A percentile compares a stretch with the other conserved stretches of the same genome.
Conservation (phyloP, 306 rosid species). For the Arachis hypogaea region DNA sequence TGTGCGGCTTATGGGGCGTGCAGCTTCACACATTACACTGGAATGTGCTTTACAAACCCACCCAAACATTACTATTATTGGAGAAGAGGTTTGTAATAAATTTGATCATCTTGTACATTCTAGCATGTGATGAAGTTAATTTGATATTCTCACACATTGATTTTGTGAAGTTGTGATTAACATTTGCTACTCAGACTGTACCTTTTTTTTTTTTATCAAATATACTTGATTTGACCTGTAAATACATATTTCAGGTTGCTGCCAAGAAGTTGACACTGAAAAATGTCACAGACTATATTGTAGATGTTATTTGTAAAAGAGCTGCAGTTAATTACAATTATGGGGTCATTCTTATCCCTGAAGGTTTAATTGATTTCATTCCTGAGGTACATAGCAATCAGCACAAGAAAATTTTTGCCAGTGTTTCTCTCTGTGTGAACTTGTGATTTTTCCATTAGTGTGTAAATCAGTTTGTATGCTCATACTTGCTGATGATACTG, state of each 20-base stretch:
- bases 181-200: constrained; percentile 11
- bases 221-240: constrained; percentile 31
- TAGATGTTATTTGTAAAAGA: constrained; percentile 79
- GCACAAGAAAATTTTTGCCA: constrained; percentile 18
- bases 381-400: constrained; percentile 77
- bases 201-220: background rate
- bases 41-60: constrained; percentile 99
- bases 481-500: constrained; percentile 11
- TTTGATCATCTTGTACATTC: constrained; percentile 5
- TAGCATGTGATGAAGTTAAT: constrained; percentile 12
- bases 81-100: constrained; percentile 81
- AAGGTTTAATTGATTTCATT: constrained; percentile 98
- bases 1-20: constrained; percentile 99
- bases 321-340: constrained; percentile 75
- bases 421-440: constrained; percentile 1
- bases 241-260: constrained; percentile 75
- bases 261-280: constrained; percentile 91
- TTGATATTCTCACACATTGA: constrained; percentile 15
- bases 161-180: constrained; percentile 17
- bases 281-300: constrained; percentile 94
- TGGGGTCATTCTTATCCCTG: constrained; percentile 97
- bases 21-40: constrained; percentile 98
- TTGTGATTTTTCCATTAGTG: constrained; percentile 1
- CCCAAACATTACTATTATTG: constrained; percentile 92
- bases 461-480: constrained; percentile 1